Base-by-base conservation (phyloP, 192 early-diverging fungal genomes). In the Linnemannia zychae region DNA sequence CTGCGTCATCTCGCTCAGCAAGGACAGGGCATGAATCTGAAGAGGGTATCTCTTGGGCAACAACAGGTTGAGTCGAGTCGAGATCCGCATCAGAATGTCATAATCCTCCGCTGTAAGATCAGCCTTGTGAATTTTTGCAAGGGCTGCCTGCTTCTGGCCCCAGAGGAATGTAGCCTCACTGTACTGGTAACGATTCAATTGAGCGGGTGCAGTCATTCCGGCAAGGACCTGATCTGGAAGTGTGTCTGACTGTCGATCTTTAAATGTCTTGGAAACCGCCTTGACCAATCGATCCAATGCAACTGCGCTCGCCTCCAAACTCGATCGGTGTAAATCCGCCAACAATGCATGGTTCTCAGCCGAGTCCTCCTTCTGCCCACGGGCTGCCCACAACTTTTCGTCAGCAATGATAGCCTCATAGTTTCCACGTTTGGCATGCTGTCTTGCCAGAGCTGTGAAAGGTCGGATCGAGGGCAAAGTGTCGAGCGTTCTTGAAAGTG, bases 401-500 rank as follows among this genome's bases (percentile, higher is more conserved):
- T 79, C 63, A 1, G 24, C 47, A 22, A 73, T 68, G 60, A 85
- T 68, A 5, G 74, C 53, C 38, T 79, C 83, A 76, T 79, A 85
- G 60, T 85, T 67, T 38, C 83, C 83, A 0, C 24, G 53, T 48
- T 79, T 85, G n/a, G 74, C 77, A 76, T 79, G 74, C n/a, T 79
- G 83, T 33, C 77, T 73, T 18, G 72, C 73, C 40, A 85, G 24
- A 3, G 83, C 72, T 1, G 74, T 60, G 24, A 85, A 67, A 0
- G 83, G 83, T 5, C 11, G 17, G 67, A 76, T 76, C 1, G 77
- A 76, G 18, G 83, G 63, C n/a, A 85, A n/a, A 0, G 52, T 40
- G 28, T 76, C 24, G 33, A 24, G 48, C n/a, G 77, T 75, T 28
- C 31, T 24, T 4, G 53, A 67, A 11, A 85, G 48, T 0, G 78